Base-by-base conservation (phyloP, 106 monocot species). In the Acanthochlamys bracteata region DNA sequence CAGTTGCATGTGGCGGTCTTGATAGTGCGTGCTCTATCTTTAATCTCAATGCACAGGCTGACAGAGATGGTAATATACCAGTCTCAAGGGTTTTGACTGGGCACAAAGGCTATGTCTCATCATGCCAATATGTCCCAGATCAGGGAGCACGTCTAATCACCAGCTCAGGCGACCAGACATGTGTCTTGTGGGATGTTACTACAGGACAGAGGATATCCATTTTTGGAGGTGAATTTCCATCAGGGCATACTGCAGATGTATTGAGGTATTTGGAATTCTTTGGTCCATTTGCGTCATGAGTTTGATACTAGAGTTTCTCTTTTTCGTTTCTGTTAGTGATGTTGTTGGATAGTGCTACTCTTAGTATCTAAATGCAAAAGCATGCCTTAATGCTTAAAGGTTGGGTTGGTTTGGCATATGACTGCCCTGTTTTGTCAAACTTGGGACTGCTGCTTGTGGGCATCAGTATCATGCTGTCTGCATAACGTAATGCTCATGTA, bases 211-310 rank as follows among this genome's bases (percentile, higher is more conserved):
- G 80, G 57, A 78, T 90, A 40, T 90, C 95, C 41, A 70, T 88
- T 55, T 96, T 96, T 78, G 90, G 95, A 64, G 95, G 95, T 69
- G 95, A 96, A 83, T 91, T 90, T 74, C 90, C 95, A 66, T 96
- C 95, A 25, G 95, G 95, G 17, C 95, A 96, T 66, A 91, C 90
- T 40, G 77, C 87, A 24, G 90, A 90, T 80, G 90, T 96, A 25
- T 70, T 79, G 23, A 95, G 94, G 94, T 95, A 78, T 27, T 53
- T 53, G 43, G 12, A 39, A 42, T 27, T 11, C 12, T 10, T 16
- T 17, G 11, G 19, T 54, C n/a, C n/a, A 19, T 54, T 54, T 54
- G 19, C 53, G 4, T n/a, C 45, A 51, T 66, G 17, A 14, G 13
- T 55, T 69, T 27, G 19, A 42, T 22, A 23, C 42, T 41, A 16